Base-by-base conservation (phyloP, 306 rosid genomes). In the Glycine latifolia region DNA sequence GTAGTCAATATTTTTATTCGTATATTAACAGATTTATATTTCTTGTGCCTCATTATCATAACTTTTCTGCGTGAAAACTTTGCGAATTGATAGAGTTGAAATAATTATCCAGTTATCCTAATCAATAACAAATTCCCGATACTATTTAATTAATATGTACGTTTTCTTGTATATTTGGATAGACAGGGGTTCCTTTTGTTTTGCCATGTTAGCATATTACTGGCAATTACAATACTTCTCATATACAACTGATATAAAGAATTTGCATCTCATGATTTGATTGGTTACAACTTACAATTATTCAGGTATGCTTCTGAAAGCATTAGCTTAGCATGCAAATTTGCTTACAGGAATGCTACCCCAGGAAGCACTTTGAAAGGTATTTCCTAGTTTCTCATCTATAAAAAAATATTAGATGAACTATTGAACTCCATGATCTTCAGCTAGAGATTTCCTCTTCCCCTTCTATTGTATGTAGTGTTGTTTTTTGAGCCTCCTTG, bases 281-380 rank as follows among this genome's bases (percentile, higher is more conserved):
- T 78, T 86, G 80, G 78, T 83, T 73, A 81, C 44, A 46, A 67
- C 46, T 66, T 39, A 14, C 49, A 41, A 79, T 26, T 26, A 79
- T 89, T 85, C 97, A 95, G 99, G 87, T 90, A 91, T 87, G 98
- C 98, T 75, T 87, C 94, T 78, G 98, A 93, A 79, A 95, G 98
- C 75, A 70, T 93, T 77, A 83, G 88, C 73, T 82, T 91, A 85
- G 96, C 99, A 54, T 95, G 98, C 94, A 91, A 93, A 84, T 95
- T 84, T 77, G 93, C 98, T 3, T 95, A 93, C 87, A 90, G 62
- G 84, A 95, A 95, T 83, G 98, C 94, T 73, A 93, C 99, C 3
- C 91, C 98, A 1, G 98, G 99, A 77, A 93, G 91, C 90, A 90
- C 92, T 48, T 84, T 95, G 79, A 81, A 67, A 71, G 97, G 98